These are phyloP conservation scores for Beauveria australis DNA, from an alignment of 2,329 filamentous ascomycete genomes.

Conservation along the genomic window DNA sequence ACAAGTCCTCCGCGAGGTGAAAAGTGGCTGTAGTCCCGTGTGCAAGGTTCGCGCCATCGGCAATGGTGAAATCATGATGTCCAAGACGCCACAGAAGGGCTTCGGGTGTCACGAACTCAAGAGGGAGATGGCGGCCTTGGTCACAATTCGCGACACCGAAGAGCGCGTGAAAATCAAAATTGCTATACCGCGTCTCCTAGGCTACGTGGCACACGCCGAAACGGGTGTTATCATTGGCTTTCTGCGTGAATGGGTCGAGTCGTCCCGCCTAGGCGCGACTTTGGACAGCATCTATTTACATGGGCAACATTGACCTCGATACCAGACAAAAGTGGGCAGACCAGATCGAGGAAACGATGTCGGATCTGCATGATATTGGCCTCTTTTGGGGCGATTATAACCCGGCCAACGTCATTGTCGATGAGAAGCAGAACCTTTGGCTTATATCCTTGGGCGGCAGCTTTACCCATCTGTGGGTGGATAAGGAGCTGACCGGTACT, in stretches of 20 bases:
- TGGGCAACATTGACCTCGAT: background rate
- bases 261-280: background rate
- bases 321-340: background rate
- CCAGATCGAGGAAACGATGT: background rate
- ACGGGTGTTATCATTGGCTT: background rate
- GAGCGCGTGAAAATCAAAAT: background rate
- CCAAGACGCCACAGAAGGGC: background rate
- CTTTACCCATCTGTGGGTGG: background rate
- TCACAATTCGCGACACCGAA: background rate
- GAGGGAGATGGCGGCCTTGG: background rate
- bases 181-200: background rate
- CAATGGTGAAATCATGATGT: background rate
- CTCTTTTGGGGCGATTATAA: conserved; percentile 1
- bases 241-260: background rate
- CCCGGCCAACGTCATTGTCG: background rate
- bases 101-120: background rate
- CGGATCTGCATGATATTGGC: background rate
- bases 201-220: background rate
- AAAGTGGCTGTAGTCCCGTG: background rate
- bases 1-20: background rate
- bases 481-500: background rate
- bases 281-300: background rate
- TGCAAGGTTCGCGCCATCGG: background rate
- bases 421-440: background rate
- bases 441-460: background rate